phyloP scores from a whole-genome alignment of 2,329 filamentous ascomycete genomes.

The Truncatella angustata region DNA sequence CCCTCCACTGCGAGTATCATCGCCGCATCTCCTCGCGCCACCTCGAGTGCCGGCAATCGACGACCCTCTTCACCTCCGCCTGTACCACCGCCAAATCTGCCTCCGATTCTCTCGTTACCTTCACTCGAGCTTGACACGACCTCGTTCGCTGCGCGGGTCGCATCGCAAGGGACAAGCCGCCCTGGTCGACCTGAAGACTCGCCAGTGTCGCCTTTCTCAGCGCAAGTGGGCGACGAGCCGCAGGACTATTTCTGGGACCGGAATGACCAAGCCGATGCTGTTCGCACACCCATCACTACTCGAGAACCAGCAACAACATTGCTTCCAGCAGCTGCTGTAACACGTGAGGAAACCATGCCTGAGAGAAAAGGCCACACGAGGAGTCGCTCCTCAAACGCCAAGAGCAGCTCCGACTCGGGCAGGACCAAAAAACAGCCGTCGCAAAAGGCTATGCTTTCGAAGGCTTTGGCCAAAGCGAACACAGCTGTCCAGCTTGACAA shows the following conservation, averaged over 20 bases:
- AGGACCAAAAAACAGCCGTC: slow-evolving; percentile 50
- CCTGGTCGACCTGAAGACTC: slow-evolving; percentile 19
- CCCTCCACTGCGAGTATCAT: slow-evolving; percentile 25
- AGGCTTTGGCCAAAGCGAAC: slow-evolving; percentile 91
- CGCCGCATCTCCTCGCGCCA: slow-evolving; percentile 16
- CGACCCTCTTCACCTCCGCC: slow-evolving; percentile 20
- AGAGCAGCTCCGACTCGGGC: slow-evolving; percentile 42
- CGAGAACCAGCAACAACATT: slow-evolving; percentile 18
- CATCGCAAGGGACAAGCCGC: slow-evolving; percentile 20
- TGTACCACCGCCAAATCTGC: slow-evolving; percentile 35
- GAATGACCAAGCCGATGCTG: slow-evolving; percentile 22
- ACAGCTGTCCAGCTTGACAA: slow-evolving; percentile 94
- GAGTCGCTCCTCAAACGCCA: slow-evolving; percentile 43
- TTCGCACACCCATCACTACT: slow-evolving; percentile 17
- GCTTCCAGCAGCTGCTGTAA: slow-evolving; percentile 24
- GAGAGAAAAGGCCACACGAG: slow-evolving; percentile 42
- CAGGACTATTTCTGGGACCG: slow-evolving; percentile 25
- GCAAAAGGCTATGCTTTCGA: slow-evolving; percentile 96
- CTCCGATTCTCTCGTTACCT: slow-evolving; percentile 39
- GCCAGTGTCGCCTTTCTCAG: slow-evolving; percentile 20
- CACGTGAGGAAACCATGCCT: slow-evolving; percentile 29
- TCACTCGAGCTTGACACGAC: slow-evolving; percentile 31
- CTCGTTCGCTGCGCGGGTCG: slow-evolving; percentile 15
- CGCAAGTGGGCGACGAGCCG: slow-evolving; percentile 15
- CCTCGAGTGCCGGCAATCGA: slow-evolving; percentile 6